These are phyloP conservation scores for Geosmithia morbida DNA, from an alignment of 2,329 filamentous ascomycete species.

Conservation along the genomic window DNA sequence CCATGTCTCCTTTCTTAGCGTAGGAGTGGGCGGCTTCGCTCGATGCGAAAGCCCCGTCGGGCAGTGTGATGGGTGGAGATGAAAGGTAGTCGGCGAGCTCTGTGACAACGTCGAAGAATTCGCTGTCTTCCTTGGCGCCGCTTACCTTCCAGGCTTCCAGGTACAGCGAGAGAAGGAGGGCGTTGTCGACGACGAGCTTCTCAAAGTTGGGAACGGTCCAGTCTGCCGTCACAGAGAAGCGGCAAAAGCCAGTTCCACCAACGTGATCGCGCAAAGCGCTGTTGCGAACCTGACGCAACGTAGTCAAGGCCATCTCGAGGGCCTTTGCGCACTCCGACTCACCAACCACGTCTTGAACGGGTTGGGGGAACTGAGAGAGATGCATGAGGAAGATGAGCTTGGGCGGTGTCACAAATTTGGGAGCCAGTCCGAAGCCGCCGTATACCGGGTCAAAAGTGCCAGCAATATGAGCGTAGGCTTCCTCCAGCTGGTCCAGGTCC, in stretches of 20 bases:
- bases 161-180: slow-evolving; percentile 70
- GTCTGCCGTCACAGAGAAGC: slow-evolving; percentile 81
- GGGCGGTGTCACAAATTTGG: slow-evolving; percentile 81
- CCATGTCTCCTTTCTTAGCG: slow-evolving; percentile 56
- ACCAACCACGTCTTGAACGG: slow-evolving; percentile 80
- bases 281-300: slow-evolving; percentile 56
- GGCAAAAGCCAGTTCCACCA: slow-evolving; percentile 37
- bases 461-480: slow-evolving; percentile 70
- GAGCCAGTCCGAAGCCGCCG: slow-evolving; percentile 67
- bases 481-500: slow-evolving; percentile 82
- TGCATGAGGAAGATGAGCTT: slow-evolving; percentile 74
- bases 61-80: slow-evolving; percentile 49
- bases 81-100: slow-evolving; percentile 83
- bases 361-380: slow-evolving; percentile 53
- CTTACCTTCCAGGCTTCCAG: slow-evolving; percentile 66
- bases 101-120: slow-evolving; percentile 64
- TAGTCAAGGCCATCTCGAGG: slow-evolving; percentile 65
- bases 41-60: slow-evolving; percentile 65
- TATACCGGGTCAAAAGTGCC: slow-evolving; percentile 65
- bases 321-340: slow-evolving; percentile 60
- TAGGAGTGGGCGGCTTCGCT: slow-evolving; percentile 85
- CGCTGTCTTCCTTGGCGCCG: slow-evolving; percentile 37
- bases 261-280: slow-evolving; percentile 42
- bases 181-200: slow-evolving; percentile 92
- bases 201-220: slow-evolving; percentile 96